Base-by-base conservation (phyloP, 1,284 basidiomycete genomes). In the Moesziomyces parantarcticus region DNA sequence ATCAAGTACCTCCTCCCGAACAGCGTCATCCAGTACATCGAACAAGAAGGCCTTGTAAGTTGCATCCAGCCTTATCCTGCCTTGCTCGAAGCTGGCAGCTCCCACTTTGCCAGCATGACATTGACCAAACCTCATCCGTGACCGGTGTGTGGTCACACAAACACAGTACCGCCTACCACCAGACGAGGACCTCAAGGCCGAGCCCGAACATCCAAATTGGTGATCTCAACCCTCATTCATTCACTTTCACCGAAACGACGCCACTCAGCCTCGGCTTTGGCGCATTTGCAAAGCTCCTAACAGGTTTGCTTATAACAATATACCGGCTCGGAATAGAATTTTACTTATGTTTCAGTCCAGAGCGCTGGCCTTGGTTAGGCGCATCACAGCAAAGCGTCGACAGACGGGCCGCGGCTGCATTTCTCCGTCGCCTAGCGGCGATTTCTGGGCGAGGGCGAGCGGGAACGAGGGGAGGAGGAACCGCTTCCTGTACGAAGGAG, bases 11-110 rank as follows among this genome's bases (percentile, higher is more conserved):
- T 99, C 34, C 87, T 98, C 48, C 95, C 96, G 4, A 89, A 92
- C 66, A 89, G 90, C 50, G 96, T 98, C 58, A 94, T 97, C 63
- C 91, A 95, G 78, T 99, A 99, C 84, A 99, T 99, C 85, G 91
- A 96, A 79, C 86, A 90, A 77, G 86, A 94, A 77, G 87, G 89
- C n/a, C 79, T 87, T 51, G 61, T 64, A 41, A 57, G 61, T 64
- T 32, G 21, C 11, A 45, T 22, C 29, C 39, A 29, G 39, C 44
- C 23, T 20, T 7, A 3, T 45, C 32, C 13, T 26, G 18, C 8
- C 25, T 29, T 29, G 29, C 29, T 32, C 11, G 11, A 32, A 32
- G 29, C 10, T 32, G 11, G 29, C 29, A 32, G 29, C 29, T 32
- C 11, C 29, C 29, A 4, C 13, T 3, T 32, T 32, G 29, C 29